Conservation (phyloP, 805 yeast species). For the Lachancea thermotolerans region DNA sequence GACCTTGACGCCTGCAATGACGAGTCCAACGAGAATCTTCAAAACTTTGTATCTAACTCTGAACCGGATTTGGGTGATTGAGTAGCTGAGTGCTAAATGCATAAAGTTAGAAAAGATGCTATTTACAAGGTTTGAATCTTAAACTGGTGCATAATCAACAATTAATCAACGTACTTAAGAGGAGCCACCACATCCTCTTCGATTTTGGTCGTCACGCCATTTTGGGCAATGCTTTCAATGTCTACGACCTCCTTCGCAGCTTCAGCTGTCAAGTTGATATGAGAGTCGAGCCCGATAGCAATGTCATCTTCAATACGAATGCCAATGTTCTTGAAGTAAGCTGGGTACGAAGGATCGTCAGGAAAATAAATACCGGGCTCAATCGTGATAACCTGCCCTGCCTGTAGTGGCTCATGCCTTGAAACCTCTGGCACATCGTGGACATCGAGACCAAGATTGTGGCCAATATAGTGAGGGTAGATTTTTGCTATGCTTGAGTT, state of each 20-base stretch:
- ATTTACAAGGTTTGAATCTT: slow-evolving; percentile 6
- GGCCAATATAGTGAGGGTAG: slow-evolving; percentile 95
- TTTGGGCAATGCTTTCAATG: slow-evolving; percentile 58
- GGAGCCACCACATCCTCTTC: slow-evolving; percentile 38
- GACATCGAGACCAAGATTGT: slow-evolving; percentile 86
- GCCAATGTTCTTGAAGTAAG: slow-evolving; percentile 79
- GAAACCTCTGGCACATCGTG: slow-evolving; percentile 72
- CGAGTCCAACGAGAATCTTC: neutral
- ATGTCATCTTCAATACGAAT: slow-evolving; percentile 93
- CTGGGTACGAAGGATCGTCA: slow-evolving; percentile 59
- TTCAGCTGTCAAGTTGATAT: slow-evolving; percentile 63
- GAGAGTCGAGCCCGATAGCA: slow-evolving; percentile 59
- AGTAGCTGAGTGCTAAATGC: neutral
- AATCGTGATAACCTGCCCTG: slow-evolving; percentile 82
- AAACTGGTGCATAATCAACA: slow-evolving; percentile 6
- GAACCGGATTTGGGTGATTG: neutral
- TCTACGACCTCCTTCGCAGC: slow-evolving; percentile 84
- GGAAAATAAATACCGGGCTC: slow-evolving; percentile 97
- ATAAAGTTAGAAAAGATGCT: too few species aligned
- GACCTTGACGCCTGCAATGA: neutral
- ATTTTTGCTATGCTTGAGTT: slow-evolving; percentile 47
- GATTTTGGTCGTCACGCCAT: slow-evolving; percentile 49
- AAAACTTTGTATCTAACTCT: neutral
- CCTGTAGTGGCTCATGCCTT: slow-evolving; percentile 44
- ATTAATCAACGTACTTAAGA: slow-evolving; percentile 8